Percentiles rank a stretch among this genome's conserved stretches.
These are phyloP conservation scores for Laburnicola sp. DNA, from an alignment of 2,329 filamentous ascomycete species.

Conservation along the genomic window DNA sequence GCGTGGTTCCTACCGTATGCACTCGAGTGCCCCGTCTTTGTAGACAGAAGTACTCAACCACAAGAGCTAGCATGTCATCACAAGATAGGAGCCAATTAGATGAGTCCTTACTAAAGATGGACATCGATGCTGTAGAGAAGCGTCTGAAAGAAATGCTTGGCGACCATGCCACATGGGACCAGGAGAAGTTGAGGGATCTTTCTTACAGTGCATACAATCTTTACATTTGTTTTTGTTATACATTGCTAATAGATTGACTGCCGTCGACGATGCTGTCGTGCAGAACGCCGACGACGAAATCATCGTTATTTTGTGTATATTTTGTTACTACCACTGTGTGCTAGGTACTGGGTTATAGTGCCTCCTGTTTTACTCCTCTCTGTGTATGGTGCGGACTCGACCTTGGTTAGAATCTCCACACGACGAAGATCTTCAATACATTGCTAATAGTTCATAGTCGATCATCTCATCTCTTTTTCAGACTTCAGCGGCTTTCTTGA, in stretches of 20 bases:
- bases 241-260: not conserved
- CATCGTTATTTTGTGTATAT: no score
- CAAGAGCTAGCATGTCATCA: not conserved
- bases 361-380: no score
- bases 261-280: no score
- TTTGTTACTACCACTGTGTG: no score
- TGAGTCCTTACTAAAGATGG: slow-evolving; percentile 5
- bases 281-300: no score
- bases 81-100: not conserved
- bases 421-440: no score
- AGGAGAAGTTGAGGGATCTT: slow-evolving; percentile 15
- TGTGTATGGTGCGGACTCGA: no score
- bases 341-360: no score
- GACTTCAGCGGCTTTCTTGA: slow-evolving; percentile 5
- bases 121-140: slow-evolving; percentile 15
- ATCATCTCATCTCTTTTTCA: slow-evolving; percentile 3
- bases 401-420: no score
- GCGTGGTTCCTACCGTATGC: no score
- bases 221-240: not conserved
- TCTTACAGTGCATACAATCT: slow-evolving; percentile 1
- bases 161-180: slow-evolving; percentile 16
- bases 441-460: slow-evolving; percentile 3
- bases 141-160: slow-evolving; percentile 15
- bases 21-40: no score
- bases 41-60: not conserved